Evolutionary conservation across 352 stramenopile species (phyloP), one percentile per base, ranked within the genome.

Genomic region (Aphanomyces euteiches): DNA sequence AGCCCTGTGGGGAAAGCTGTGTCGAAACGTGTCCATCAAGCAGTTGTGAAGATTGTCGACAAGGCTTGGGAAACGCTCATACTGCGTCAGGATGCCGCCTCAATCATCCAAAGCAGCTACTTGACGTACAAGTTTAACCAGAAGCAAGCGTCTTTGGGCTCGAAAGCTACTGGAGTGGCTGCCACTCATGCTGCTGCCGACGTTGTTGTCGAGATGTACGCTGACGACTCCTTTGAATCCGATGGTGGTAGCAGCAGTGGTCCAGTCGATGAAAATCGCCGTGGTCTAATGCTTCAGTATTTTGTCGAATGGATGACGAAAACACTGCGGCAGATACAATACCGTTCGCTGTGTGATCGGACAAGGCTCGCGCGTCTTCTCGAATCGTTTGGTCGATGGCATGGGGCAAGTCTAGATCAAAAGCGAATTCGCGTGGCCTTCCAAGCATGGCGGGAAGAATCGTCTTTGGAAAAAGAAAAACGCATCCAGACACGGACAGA

Each of bases 261-360:
- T 21, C 7, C 19, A 17, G 36, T 40, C 17, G 40, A 56, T 39
- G 19, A n/a, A 19, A 28, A 61, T 56, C 40, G 1, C 15, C 47
- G 48, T 15, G 39, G 7, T 28, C 28, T 70, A 4, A 10, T 56
- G 38, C 17, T 61, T 21, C 36, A 10, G 17, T 70, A 70, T 43
- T 70, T 70, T 64, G 40, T 70, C 64, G 43, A 61, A 36, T 70
- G 64, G 64, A 64, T 70, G 64, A 70, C 64, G 4, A 70, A 70
- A n/a, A 19, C 5, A 12, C 40, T 70, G 15, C 64, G 64, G 7
- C 28, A 41, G 12, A 38, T 70, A 12, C 64, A 70, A 19, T 70
- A 56, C 21, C 64, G 64, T 7, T 36, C 36, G 15, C 28, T 70
- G 21, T 15, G 7, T 5, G 13, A 7, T 10, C 64, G 64, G 17